A percentile compares a stretch with the other conserved stretches of the same genome.
Conservation (phyloP, 805 yeast species). For the Starmerella geochares region DNA sequence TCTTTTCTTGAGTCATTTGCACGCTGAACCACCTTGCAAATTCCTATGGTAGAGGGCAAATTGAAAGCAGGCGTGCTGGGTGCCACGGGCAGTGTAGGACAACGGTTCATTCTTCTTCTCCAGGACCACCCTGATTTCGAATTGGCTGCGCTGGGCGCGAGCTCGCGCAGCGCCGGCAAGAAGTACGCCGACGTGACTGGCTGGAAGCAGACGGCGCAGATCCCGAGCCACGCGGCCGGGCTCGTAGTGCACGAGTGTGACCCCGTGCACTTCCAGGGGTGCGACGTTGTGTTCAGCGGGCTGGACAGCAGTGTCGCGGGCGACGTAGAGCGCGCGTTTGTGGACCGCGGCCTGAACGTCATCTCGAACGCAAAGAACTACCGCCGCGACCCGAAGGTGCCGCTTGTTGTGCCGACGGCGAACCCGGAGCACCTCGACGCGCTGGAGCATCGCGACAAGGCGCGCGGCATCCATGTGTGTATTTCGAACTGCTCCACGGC, state of each 20-base stretch:
- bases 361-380: slow-evolving; percentile 94
- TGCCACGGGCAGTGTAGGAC: slow-evolving; percentile 97
- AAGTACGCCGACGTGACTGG: slow-evolving; percentile 71
- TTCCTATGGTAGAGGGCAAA: slow-evolving; percentile 16
- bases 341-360: slow-evolving; percentile 68
- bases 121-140: slow-evolving; percentile 85
- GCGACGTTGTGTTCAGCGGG: slow-evolving; percentile 93
- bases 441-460: slow-evolving; percentile 41
- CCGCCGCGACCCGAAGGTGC: slow-evolving; percentile 78
- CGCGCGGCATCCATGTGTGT: slow-evolving; percentile 73
- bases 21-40: too few relatives aligned
- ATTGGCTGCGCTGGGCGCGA: slow-evolving; percentile 78
- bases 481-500: slow-evolving; percentile 98
- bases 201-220: slow-evolving; percentile 84
- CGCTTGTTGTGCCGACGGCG: slow-evolving; percentile 88
- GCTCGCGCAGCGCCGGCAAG: slow-evolving; percentile 87
- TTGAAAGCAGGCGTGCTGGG: slow-evolving; percentile 71
- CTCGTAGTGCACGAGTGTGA: slow-evolving; percentile 69
- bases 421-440: slow-evolving; percentile 84
- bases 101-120: slow-evolving; percentile 77
- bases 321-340: slow-evolving; percentile 75
- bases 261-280: slow-evolving; percentile 64
- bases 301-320: slow-evolving; percentile 91
- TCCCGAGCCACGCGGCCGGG: slow-evolving; percentile 58
- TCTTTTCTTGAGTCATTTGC: slow-evolving; percentile 4